Evolutionary conservation across 2,329 filamentous ascomycete species (phyloP).

Genomic region (Aspergillus carbonarius): DNA sequence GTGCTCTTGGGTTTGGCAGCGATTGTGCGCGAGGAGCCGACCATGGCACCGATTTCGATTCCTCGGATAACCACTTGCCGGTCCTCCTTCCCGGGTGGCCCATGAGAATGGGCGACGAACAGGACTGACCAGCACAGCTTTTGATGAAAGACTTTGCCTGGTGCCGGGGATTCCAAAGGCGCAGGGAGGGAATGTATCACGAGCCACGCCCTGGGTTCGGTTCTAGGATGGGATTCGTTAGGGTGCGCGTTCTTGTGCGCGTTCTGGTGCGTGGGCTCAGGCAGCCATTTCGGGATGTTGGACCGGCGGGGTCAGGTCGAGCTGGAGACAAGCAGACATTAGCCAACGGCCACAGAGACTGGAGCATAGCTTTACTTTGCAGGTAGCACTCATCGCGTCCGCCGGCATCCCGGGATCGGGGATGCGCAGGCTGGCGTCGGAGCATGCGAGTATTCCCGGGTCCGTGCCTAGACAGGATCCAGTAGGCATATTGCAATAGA

Average conservation of each 20-base stretch:
- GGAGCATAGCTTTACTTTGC: neutral
- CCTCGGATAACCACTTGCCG: neutral
- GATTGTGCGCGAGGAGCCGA: neutral
- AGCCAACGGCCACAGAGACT: neutral
- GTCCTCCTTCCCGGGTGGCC: neutral
- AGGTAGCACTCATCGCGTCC: neutral
- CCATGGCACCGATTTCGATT: neutral
- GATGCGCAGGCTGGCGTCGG: neutral
- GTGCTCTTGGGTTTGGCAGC: neutral
- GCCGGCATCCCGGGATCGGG: neutral
- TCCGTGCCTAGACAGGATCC: neutral
- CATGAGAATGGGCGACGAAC: neutral
- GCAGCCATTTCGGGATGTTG: neutral
- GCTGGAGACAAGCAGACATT: neutral
- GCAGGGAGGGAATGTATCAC: neutral
- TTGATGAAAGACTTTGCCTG: neutral
- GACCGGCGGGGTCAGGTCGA: neutral
- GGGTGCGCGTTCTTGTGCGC: neutral
- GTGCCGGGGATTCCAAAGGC: too few relatives aligned
- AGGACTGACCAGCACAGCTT: neutral
- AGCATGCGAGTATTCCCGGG: neutral
- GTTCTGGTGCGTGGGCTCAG: neutral
- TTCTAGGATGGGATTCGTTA: neutral
- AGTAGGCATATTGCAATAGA: neutral
- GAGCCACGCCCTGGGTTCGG: neutral